Evolutionary conservation across 805 yeast species (phyloP), one percentile per base, ranked within the genome.

Genomic region (Kluyveromyces starmeri): DNA sequence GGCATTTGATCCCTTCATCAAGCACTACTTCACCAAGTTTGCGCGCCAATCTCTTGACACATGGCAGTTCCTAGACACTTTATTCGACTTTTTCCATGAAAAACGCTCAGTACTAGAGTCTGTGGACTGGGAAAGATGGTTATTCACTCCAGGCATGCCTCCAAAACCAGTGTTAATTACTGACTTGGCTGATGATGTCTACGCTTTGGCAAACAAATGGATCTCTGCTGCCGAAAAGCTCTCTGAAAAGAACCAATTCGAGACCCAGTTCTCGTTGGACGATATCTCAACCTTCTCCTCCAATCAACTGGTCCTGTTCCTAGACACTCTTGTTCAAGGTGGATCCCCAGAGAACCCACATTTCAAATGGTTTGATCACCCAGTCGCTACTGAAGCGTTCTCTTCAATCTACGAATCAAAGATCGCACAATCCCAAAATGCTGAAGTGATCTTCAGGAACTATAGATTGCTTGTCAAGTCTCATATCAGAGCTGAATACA

Each of bases 101-200:
- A 62, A 73, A 38, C 64, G 65, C 36, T 68, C 58, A 1, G 45
- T 67, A n/a, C 66, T 83, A 47, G 81, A 82, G 47, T 44, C 69
- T 6, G 71, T 88, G 34, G 95, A 86, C 57, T 86, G 96, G 95
- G 68, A 83, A 35, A 58, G 73, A 18, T 86, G 96, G 95, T 62
- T 84, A 37, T 81, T 68, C 58, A 65, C 70, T 27, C 81, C 92
- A 4, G 96, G 96, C 2, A 70, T 86, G 68, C 96, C 96, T 27
- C 94, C 94, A 42, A 80, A 75, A 53, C 95, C 94, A 11, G 51
- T 71, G 22, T 85, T 86, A 51, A 84, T 83, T 53, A 83, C 94
- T 2, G 64, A 77, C 2, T 64, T 86, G 48, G 94, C 81, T 6
- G 85, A 80, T 48, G 70, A 72, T 50, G 84, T 89, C 47, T 73